phyloP scores from a whole-genome alignment of 331 rosid species.

The Erythrophleum ivorense region DNA sequence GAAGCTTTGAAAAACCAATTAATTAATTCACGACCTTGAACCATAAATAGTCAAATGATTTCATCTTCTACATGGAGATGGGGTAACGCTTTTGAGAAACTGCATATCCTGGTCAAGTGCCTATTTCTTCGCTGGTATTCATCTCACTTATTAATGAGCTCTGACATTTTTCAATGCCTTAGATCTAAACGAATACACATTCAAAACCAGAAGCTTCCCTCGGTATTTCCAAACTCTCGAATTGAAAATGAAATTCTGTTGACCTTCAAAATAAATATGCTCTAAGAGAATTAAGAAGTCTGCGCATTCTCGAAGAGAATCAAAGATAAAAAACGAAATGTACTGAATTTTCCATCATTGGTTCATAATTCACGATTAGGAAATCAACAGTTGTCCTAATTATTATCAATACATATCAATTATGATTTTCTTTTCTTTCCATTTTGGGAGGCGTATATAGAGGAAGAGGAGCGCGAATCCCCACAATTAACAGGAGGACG shows the following conservation, averaged over 20 bases:
- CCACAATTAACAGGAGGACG: neutral
- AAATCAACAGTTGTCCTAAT: neutral
- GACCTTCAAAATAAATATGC: neutral
- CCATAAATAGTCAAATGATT: neutral
- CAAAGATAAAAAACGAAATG: neutral
- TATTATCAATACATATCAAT: neutral
- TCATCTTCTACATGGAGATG: neutral
- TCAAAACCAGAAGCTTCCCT: neutral
- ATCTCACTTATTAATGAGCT: neutral
- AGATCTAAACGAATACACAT: neutral
- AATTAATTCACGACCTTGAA: neutral
- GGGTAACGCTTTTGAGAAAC: neutral
- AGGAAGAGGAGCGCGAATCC: neutral
- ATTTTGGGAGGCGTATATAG: neutral
- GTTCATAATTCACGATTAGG: neutral
- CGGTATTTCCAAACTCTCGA: neutral
- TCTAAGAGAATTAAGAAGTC: neutral
- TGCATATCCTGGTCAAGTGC: conserved; percentile 45
- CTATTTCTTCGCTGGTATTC: conserved; percentile 21
- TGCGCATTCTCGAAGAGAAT: neutral
- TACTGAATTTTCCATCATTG: neutral
- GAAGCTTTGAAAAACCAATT: neutral
- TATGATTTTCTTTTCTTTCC: neutral
- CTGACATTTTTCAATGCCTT: conserved; percentile 4
- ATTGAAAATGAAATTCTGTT: neutral